Base-by-base conservation (phyloP, 108 stramenopile species). In the Cyclotella cryptica region DNA sequence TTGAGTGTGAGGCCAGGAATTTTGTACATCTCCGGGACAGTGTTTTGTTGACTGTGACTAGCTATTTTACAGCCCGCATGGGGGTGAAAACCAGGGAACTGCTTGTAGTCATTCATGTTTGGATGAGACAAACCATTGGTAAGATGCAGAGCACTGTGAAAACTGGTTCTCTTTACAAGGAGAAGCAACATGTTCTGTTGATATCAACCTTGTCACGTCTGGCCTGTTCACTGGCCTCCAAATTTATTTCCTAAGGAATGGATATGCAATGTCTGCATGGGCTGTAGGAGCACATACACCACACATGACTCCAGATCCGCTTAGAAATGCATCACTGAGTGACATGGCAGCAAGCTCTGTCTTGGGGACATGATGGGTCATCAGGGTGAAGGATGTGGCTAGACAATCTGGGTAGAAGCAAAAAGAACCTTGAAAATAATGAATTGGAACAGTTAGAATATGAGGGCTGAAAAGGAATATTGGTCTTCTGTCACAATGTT, bases 31-130 rank as follows among this genome's bases (percentile, higher is more conserved):
- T 93, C 92, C 28, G 72, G 73, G 0, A 90, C 89, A 6, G 30
- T 70, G 39, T 66, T 49, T 76, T 93, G 90, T 1, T 89, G 92
- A 13, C 92, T 89, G 69, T 90, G 58, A 21, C 69, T 72, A 40
- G 92, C 92, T 82, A 92, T 85, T 78, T 81, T 92, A 30, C 87
- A 86, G 26, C 86, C 90, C 15, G 65, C 65, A 14, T 47, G 44
- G 1, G 65, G 65, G 44, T 66, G 45, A 14, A 66, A 21, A 2
- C 65, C 65, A 22, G 65, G 65, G 44, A 66, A 24, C 27, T 66
- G 65, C 46, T 66, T 66, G 43, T 66, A 66, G 65, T 66, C 65
- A 22, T 82, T 47, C 44, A 27, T 2, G 35, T 35, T 35, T 35
- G 6, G 35, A 35, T 35, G 35, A 6, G 35, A 35, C 35, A 35